Percentiles rank a stretch among this genome's conserved stretches.
phyloP scores from a whole-genome alignment of 1,284 basidiomycete species.

The Kwoniella shivajii region DNA sequence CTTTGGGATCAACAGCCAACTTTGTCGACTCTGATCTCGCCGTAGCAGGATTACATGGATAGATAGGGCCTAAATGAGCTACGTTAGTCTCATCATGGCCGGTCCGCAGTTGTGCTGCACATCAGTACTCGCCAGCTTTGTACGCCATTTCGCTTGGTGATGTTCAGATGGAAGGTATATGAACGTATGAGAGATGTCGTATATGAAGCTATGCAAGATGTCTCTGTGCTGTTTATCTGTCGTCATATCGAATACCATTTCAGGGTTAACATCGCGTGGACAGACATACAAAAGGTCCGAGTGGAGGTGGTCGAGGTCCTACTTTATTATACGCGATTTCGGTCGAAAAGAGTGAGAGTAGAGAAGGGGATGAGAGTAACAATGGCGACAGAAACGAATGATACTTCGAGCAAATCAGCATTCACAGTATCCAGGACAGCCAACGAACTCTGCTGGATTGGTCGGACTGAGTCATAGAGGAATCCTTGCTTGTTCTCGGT shows the following conservation, averaged over 20 bases:
- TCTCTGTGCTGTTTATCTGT: too few species aligned
- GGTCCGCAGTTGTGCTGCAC: background rate
- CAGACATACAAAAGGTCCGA: background rate
- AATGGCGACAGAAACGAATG: too few species aligned
- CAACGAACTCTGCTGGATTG: too few species aligned
- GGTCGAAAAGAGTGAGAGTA: background rate
- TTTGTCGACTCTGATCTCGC: conserved; percentile 66
- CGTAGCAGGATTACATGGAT: conserved; percentile 74
- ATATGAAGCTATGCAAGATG: too few species aligned
- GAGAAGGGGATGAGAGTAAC: background rate
- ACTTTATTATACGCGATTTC: background rate
- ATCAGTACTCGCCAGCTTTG: conserved; percentile 32
- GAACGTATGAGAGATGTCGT: too few species aligned
- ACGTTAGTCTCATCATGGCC: background rate
- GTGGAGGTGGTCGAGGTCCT: background rate
- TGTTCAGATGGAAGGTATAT: too few species aligned
- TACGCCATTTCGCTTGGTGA: conserved; percentile 32
- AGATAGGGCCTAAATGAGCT: conserved; percentile 55
- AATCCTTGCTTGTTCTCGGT: too few species aligned
- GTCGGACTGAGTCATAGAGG: too few species aligned
- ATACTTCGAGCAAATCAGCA: too few species aligned
- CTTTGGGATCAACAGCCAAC: conserved; percentile 68
- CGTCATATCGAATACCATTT: too few species aligned
- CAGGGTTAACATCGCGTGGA: background rate
- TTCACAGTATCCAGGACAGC: too few species aligned